Evolutionary conservation across 1,284 basidiomycete genomes (phyloP).

Genomic region (Leucoagaricus sp.): DNA sequence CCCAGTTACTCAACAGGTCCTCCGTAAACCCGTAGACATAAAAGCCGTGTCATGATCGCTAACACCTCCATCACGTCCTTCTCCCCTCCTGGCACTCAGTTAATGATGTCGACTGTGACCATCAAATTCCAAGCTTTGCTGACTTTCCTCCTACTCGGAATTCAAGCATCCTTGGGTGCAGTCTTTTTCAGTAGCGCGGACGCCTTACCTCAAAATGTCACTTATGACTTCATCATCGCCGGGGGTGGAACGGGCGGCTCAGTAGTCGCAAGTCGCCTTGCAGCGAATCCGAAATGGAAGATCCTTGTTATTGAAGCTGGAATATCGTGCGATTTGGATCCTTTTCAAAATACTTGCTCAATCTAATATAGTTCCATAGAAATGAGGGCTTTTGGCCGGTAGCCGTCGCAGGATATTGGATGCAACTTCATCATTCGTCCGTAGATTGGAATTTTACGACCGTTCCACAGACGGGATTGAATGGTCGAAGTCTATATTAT

Average conservation of each 20-base stretch:
- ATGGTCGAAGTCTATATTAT: conserved; percentile 22
- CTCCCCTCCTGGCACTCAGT: no score
- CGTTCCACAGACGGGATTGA: conserved; percentile 22
- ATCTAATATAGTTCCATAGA: not conserved
- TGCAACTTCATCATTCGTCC: conserved; percentile 2
- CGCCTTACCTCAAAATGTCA: not conserved
- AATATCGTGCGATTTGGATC: conserved; percentile 12
- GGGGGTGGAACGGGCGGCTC: conserved; percentile 17
- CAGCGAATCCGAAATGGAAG: conserved; percentile 13
- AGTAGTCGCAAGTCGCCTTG: conserved; percentile 13
- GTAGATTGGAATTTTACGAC: conserved; percentile 35
- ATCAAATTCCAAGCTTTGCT: not conserved
- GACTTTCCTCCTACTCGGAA: not conserved
- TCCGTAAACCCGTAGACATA: no score
- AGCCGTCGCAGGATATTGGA: conserved; percentile 6
- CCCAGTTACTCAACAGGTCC: no score
- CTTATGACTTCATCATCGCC: conserved; percentile 19
- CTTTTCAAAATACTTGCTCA: not conserved
- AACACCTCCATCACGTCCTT: no score
- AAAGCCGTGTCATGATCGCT: no score
- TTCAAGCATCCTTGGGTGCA: not conserved
- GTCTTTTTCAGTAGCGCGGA: not conserved
- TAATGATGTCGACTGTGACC: no score
- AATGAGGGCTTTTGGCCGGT: conserved; percentile 15
- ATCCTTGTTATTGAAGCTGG: conserved; percentile 18